Evolutionary conservation across 108 stramenopile species (phyloP), one percentile per base, ranked within the genome.

Genomic region (Phaeodactylum tricornutum): DNA sequence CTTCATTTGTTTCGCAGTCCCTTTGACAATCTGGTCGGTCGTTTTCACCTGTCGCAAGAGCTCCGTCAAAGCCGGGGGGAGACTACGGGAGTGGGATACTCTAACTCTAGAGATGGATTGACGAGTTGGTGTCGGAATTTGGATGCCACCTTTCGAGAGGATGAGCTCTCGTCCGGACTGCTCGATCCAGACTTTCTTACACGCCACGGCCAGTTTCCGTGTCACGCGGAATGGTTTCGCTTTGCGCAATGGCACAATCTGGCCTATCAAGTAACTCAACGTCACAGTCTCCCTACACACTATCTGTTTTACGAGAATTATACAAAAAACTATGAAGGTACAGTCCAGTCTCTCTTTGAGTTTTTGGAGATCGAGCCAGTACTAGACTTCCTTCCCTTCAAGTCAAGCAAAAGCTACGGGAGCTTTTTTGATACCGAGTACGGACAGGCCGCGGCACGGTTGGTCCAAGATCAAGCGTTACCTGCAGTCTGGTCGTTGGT

Each of bases 191-290:
- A 43, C 11, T 16, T 43, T 43, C 7, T 16, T 9, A 16, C 7
- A 8, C 16, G 11, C 8, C 16, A 17, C 15, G 43, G 57, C 35
- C 26, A 46, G 14, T 53, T 79, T 19, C 74, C 78, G 1, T 79
- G 74, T 36, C 53, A 72, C 50, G 48, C 57, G 7, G 79, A 81
- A 30, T 74, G 76, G 28, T 71, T 64, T 48, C 51, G 69, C 14
- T 81, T 64, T 33, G 47, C 77, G n/a, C 72, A 77, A 39, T 81
- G 79, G 79, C 79, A 81, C 50, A 81, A 81, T 41, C 51, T 71
- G 42, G 79, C 75, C 26, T 76, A 25, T 20, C 15, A 25, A 15
- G 23, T 25, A 6, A 44, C 42, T 3, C 17, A 19, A 22, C n/a
- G 39, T 15, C 21, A 39, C 19, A 24, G 33, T 4, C 29, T 50